Conservation (phyloP, 345 rosid genomes). For the Gossypioides kirkii region DNA sequence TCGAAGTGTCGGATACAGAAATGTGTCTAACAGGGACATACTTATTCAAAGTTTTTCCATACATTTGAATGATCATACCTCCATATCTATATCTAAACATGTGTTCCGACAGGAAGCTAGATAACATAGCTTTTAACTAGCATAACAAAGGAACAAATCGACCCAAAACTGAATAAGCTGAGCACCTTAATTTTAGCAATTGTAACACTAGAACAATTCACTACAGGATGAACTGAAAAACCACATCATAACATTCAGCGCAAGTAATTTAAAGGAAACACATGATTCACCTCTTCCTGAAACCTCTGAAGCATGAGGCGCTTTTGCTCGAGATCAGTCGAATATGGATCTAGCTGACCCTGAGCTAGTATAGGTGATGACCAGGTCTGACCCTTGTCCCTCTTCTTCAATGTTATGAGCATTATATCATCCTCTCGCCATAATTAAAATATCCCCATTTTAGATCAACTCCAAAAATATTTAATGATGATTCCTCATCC, state of each 20-base stretch:
- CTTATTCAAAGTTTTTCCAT: no score
- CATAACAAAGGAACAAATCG: background rate
- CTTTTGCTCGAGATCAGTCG: conserved; percentile 75
- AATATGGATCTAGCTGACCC: conserved; percentile 68
- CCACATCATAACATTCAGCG: background rate
- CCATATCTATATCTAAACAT: no score
- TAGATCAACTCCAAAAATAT: conserved; percentile 1
- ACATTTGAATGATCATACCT: no score
- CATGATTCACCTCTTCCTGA: conserved; percentile 73
- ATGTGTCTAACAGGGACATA: no score
- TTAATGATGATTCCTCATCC: background rate
- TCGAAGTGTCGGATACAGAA: no score
- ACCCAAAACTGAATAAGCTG: background rate
- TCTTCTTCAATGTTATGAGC: conserved; percentile 83
- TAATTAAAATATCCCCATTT: conserved; percentile 1
- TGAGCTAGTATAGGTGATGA: conserved; percentile 73
- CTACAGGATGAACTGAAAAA: background rate
- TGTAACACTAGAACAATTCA: background rate
- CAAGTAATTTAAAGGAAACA: background rate
- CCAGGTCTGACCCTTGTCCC: conserved; percentile 94
- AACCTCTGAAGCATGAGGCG: conserved; percentile 95
- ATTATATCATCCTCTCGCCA: conserved; percentile 69
- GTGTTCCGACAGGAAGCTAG: no score
- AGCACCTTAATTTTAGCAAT: background rate
- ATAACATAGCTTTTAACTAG: background rate